phyloP scores from a whole-genome alignment of 2,329 filamentous ascomycete genomes.

The Zasmidium citrigriseum region DNA sequence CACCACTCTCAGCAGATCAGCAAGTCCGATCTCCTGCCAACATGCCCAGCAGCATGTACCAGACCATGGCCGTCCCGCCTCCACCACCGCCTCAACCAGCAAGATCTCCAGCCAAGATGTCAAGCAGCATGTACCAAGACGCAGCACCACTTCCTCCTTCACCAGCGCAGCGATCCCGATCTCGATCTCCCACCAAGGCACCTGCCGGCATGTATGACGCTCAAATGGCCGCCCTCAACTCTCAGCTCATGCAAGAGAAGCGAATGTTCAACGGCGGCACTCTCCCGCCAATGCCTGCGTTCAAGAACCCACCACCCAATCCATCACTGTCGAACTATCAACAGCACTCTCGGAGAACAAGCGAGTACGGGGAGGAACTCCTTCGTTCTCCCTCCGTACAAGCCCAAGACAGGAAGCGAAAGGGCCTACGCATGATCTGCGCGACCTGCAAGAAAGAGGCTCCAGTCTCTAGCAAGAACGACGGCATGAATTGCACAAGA shows the following conservation, averaged over 20 bases:
- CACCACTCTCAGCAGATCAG: too few species aligned
- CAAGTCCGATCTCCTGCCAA: too few species aligned
- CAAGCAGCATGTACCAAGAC: too few species aligned
- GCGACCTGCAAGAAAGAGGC: conserved; percentile 8
- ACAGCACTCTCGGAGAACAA: neutral
- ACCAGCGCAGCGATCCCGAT: too few species aligned
- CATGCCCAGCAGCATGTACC: too few species aligned
- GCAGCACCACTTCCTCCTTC: too few species aligned
- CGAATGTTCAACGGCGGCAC: neutral
- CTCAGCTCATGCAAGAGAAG: neutral
- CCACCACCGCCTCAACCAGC: neutral
- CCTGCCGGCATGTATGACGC: neutral
- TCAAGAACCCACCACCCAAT: neutral
- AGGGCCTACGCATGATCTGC: conserved; percentile 7
- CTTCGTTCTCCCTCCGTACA: neutral
- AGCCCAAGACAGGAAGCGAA: neutral
- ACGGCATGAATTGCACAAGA: conserved; percentile 13
- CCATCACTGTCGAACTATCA: neutral
- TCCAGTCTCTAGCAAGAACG: conserved; percentile 10
- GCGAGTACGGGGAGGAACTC: too few species aligned
- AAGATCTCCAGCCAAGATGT: neutral
- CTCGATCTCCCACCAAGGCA: too few species aligned
- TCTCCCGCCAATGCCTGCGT: neutral
- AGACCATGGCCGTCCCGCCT: too few species aligned
- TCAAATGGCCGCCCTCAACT: neutral